Conservation (phyloP, 768 basidiomycete genomes). For the Tulasnella sp. region DNA sequence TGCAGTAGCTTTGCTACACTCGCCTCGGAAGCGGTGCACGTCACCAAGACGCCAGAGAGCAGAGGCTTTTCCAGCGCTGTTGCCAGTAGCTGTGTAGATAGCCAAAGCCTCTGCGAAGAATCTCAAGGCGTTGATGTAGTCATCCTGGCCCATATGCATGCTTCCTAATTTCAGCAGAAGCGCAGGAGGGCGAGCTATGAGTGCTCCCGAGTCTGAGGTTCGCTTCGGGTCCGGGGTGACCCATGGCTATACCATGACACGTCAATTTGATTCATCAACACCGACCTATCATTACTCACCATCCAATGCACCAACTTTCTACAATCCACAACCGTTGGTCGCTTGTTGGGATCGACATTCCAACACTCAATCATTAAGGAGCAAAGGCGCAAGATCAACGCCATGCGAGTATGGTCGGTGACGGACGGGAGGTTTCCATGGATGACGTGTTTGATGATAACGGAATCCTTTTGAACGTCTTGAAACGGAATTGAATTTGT, state of each 20-base stretch:
- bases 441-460: neutral
- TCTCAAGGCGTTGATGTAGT: neutral
- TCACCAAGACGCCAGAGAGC: neutral
- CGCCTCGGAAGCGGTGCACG: neutral
- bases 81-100: neutral
- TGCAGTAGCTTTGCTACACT: neutral
- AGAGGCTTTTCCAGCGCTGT: neutral
- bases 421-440: neutral
- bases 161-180: neutral
- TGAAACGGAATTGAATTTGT: constrained; percentile 1
- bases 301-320: neutral
- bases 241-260: neutral
- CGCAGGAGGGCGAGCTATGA: neutral
- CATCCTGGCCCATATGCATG: neutral
- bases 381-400: neutral
- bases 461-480: neutral
- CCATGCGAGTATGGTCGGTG: neutral
- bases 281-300: neutral
- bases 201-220: neutral
- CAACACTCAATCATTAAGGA: neutral
- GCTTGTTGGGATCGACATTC: neutral
- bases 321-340: neutral
- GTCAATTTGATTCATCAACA: neutral
- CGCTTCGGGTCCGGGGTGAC: neutral
- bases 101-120: neutral